phyloP scores from a whole-genome alignment of 192 early-diverging fungal species.

The Rhizophagus clarus region DNA sequence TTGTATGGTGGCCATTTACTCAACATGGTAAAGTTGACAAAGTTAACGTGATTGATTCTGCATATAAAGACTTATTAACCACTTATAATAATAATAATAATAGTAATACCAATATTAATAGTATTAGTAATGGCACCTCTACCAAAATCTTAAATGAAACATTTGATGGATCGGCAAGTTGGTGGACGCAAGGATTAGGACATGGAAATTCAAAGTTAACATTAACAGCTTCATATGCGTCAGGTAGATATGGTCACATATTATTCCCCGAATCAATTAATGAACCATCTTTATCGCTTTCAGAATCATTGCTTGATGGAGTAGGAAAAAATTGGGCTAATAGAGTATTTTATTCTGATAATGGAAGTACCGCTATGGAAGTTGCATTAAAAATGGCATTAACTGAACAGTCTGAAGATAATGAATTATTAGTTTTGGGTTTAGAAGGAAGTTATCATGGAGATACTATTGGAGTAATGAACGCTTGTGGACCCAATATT shows the following conservation, averaged over 20 bases:
- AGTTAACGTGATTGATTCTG: slow-evolving; percentile 77
- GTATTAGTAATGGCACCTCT: no score
- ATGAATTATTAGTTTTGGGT: slow-evolving; percentile 51
- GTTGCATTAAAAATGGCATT: slow-evolving; percentile 83
- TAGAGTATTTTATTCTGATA: slow-evolving; percentile 80
- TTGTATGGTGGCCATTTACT: slow-evolving; percentile 84
- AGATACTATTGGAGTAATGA: slow-evolving; percentile 86
- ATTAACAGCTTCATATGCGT: slow-evolving; percentile 62
- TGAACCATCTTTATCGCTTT: slow-evolving; percentile 63
- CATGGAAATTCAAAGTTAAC: slow-evolving; percentile 66
- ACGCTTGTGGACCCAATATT: slow-evolving; percentile 70
- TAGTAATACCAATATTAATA: background rate
- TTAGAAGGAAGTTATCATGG: slow-evolving; percentile 83
- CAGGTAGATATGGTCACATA: slow-evolving; percentile 79
- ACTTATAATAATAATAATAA: slow-evolving; percentile 47
- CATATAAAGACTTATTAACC: slow-evolving; percentile 63
- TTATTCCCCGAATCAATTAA: slow-evolving; percentile 76
- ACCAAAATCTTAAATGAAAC: slow-evolving; percentile 45
- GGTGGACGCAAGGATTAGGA: slow-evolving; percentile 83
- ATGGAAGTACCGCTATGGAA: slow-evolving; percentile 81
- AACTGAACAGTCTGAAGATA: slow-evolving; percentile 40
- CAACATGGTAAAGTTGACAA: slow-evolving; percentile 61
- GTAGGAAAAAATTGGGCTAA: slow-evolving; percentile 63
- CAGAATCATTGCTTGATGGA: slow-evolving; percentile 57
- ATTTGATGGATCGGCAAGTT: slow-evolving; percentile 78